A percentile compares a stretch with the other conserved stretches of the same genome.
phyloP scores from a whole-genome alignment of 306 rosid genomes.

The Castanopsis chinensis region DNA sequence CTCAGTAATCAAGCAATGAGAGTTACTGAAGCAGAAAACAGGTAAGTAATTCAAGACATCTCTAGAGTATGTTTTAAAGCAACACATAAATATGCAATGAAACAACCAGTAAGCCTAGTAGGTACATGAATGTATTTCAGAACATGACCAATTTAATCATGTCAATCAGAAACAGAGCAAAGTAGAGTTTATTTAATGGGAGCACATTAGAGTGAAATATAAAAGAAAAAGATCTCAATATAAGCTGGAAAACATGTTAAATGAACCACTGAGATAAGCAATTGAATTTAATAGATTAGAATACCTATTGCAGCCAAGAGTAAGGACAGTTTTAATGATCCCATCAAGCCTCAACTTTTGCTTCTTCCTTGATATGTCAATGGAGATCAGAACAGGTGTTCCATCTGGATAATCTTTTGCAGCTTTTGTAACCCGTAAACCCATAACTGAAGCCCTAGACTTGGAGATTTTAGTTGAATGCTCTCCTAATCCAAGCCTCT shows the following conservation, averaged over 20 bases:
- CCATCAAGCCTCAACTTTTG: slow-evolving; percentile 88
- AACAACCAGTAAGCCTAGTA: neutral
- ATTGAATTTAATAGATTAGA: slow-evolving; percentile 1
- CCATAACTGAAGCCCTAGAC: slow-evolving; percentile 75
- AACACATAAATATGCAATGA: neutral
- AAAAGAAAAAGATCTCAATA: neutral
- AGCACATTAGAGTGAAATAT: neutral
- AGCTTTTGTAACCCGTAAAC: slow-evolving; percentile 67
- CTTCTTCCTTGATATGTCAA: slow-evolving; percentile 71
- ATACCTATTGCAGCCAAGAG: slow-evolving; percentile 78
- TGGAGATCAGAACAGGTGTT: slow-evolving; percentile 88
- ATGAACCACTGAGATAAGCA: neutral
- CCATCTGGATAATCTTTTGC: slow-evolving; percentile 78
- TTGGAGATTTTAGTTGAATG: slow-evolving; percentile 71
- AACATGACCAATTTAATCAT: too few relatives aligned
- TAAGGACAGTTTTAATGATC: slow-evolving; percentile 74
- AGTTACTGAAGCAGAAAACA: neutral
- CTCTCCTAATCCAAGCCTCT: slow-evolving; percentile 76
- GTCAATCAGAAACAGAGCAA: too few relatives aligned
- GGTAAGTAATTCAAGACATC: neutral
- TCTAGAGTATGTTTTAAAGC: neutral
- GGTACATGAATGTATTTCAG: neutral
- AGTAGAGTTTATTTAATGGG: neutral
- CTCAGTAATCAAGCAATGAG: neutral
- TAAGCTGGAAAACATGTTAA: slow-evolving; percentile 8